Evolutionary conservation across 768 basidiomycete species (phyloP), one percentile per base, ranked within the genome.

Genomic region (Boletus barrowsii): DNA sequence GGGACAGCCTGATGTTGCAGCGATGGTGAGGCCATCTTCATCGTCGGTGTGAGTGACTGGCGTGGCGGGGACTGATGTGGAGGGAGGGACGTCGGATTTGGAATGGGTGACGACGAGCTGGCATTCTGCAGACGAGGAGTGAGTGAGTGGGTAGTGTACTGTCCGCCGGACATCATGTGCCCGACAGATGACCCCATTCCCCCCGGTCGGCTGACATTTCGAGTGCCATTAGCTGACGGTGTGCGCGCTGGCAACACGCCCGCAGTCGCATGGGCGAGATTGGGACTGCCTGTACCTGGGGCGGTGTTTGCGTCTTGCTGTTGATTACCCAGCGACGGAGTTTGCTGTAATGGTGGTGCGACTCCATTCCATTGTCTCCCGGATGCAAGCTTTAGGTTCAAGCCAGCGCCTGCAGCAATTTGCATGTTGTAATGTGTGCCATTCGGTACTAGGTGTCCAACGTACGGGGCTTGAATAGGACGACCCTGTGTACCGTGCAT

Each of bases 201-300:
- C 24, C 61, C 66, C 3, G 60, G 39, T 44, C 79, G 72, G 63
- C 69, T 67, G 13, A 70, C 72, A 22, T 73, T 72, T 42, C 81
- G 79, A n/a, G 75, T 75, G 6, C 84, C 83, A 60, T 82, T 83
- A 18, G 80, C 77, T 0, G 84, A 85, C 3, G 83, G 79, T 11
- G 78, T 76, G 22, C 83, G 77, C 17, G 61, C 61, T 22, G 77
- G 77, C 3, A 76, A 72, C 17, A 53, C 53, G 49, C 65, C 69
- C 36, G 72, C 74, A 10, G 70, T 62, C n/a, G 73, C 60, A 54
- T 78, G 73, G 15, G 50, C 17, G 30, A 55, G 57, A 35, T 48
- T 65, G 9, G 76, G 78, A 57, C 70, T 79, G 6, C 70, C 68
- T 29, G 64, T 67, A 55, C 68, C 68, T 1, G 73, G 60, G 26